phyloP scores from a whole-genome alignment of 148 eudicot species.

The Amaranthus hypochondriacus region DNA sequence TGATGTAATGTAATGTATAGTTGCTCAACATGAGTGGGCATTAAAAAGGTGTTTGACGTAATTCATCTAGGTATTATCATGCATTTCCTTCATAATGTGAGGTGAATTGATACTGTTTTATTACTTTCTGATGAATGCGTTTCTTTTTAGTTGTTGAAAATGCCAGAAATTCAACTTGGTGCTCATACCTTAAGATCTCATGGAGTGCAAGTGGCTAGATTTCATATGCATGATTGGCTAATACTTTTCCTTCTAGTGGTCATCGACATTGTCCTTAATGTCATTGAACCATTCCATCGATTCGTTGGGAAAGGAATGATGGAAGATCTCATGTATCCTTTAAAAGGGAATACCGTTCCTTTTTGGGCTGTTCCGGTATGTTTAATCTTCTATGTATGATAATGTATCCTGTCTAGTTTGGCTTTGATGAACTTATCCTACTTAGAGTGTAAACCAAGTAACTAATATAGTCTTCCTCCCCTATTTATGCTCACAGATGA shows the following conservation, averaged over 20 bases:
- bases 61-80: not conserved
- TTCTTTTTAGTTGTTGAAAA: constrained; percentile 26
- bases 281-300: constrained; percentile 87
- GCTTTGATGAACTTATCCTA: not conserved
- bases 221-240: constrained; percentile 81
- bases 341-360: constrained; percentile 76
- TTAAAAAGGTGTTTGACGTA: not conserved
- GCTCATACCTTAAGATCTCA: constrained; percentile 68
- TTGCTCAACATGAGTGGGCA: no score
- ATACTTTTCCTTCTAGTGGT: constrained; percentile 63
- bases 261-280: constrained; percentile 51
- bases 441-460: not conserved
- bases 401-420: not conserved
- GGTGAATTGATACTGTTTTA: constrained; percentile 1
- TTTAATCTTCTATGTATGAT: constrained; percentile 12
- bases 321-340: constrained; percentile 77
- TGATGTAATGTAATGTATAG: no score
- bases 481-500: constrained; percentile 38
- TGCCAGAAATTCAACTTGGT: constrained; percentile 48
- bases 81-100: not conserved
- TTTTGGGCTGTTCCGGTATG: constrained; percentile 87
- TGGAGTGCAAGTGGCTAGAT: constrained; percentile 67
- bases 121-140: constrained; percentile 1
- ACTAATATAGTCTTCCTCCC: not conserved
- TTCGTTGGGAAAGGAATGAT: constrained; percentile 82